Base-by-base conservation (phyloP, 768 basidiomycete genomes). In the Cantharellus cinnabarinus region DNA sequence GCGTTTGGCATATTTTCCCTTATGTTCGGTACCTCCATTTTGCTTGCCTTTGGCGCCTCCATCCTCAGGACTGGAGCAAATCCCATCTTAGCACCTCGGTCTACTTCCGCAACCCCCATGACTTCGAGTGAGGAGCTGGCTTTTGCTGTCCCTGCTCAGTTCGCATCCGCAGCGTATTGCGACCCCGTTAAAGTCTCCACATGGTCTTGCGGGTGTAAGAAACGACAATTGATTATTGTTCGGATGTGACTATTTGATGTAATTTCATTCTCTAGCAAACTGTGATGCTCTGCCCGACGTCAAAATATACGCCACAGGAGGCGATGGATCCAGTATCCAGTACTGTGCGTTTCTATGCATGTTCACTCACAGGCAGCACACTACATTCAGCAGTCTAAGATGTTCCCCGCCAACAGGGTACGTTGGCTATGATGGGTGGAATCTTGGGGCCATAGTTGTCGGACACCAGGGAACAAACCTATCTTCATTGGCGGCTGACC, bases 401-500 rank as follows among this genome's bases (percentile, higher is more conserved):
- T 48, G 10, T 10, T 10, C 29, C 44, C 10, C 44, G 10, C 14
- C 52, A 14, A 14, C 52, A 57, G 56, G 56, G 56, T 57, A 57
- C 41, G 56, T 57, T 57, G 56, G 56, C 14, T 57, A 57, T 38
- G 56, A 57, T 41, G 5, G 39, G 41, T 41, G 39, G 38, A 15
- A 40, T 37, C 38, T 57, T 15, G 37, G 42, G 5, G 56, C 56
- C 14, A 42, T 57, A 15, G 56, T 57, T 38, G 56, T 57, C 14
- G 56, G 37, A 10, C 56, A 57, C 38, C 38, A 57, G 41, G 56
- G 56, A 39, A 57, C 56, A 2, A 41, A 57, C 35, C 34, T 41
- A 15, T 14, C 7, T 39, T 14, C 7, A 14, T 37, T 57, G 5
- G 7, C 42, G 5, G 38, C 80, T 2, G 68, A 74, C 56, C 67